Evolutionary conservation across 208 protist species (phyloP), one percentile per base, ranked within the genome.

Genomic region (Balamuthia mandrillaris): DNA sequence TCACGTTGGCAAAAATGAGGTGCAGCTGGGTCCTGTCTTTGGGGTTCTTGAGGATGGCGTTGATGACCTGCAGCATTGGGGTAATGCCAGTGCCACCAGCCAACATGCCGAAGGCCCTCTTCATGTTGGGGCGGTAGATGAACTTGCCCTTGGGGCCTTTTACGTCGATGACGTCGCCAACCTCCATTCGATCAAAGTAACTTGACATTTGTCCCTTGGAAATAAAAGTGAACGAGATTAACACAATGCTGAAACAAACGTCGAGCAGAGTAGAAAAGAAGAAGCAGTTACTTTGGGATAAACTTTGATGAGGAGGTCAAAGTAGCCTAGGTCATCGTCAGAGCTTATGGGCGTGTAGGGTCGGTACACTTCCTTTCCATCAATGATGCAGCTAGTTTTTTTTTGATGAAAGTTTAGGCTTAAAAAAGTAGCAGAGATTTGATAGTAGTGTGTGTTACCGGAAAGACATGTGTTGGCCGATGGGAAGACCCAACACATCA

Each of bases 51-150:
- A 88, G 16, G 47, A 86, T 72, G 0, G 84, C 84, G n/a, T 51
- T 85, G 47, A 90, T 81, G 7, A 90, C 70, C 78, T 84, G 63
- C 21, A 72, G 56, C 56, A 84, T 74, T 14, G 66, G 58, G 12
- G 87, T 88, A 12, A 89, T 88, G 52, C 87, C 87, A 27, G 87
- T 88, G 33, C 87, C 87, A 86, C 87, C 87, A 51, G 87, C 84
- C 7, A 90, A 37, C 87, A 90, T 90, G 78, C 84, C 87, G 21
- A 90, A 84, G 24, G 33, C 29, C 16, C 87, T 75, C 37, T 65
- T 58, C 75, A 81, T 85, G 65, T 86, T 86, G 12, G 65, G 37
- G 14, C 27, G 6, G 65, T 86, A 88, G 18, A 72, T 77, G 51
- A 90, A 88, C n/a, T 45, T 63, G 45, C 84, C 84, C 44, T 81